These are phyloP conservation scores for Neonectria magnoliae DNA, from an alignment of 2,329 filamentous ascomycete species.

Conservation along the genomic window DNA sequence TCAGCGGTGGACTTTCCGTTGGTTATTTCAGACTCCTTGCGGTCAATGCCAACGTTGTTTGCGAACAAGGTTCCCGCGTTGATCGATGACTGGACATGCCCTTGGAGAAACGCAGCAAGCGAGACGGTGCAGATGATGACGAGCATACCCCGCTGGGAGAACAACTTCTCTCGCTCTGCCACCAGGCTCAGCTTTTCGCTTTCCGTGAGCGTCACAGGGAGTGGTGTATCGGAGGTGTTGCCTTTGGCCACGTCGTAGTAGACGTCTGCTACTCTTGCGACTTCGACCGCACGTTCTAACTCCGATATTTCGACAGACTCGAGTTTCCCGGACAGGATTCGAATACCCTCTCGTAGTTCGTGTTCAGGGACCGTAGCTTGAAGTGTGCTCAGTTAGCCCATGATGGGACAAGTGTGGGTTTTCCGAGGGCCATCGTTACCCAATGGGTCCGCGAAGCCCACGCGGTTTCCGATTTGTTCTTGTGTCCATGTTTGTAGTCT, in stretches of 20 bases:
- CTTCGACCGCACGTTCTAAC: not conserved
- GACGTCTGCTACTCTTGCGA: not conserved
- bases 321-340: not conserved
- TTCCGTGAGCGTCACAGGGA: not conserved
- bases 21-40: not conserved
- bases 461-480: not conserved
- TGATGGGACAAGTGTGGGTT: not conserved
- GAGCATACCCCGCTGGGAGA: slow-evolving; percentile 30
- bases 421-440: not conserved
- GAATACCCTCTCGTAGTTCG: not conserved
- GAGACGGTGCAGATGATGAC: slow-evolving; percentile 47
- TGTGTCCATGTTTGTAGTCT: not conserved
- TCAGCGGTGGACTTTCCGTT: not conserved
- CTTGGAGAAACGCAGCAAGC: slow-evolving; percentile 55
- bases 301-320: not conserved
- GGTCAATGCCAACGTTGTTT: slow-evolving; percentile 25
- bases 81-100: slow-evolving; percentile 54
- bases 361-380: not conserved
- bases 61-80: slow-evolving; percentile 50
- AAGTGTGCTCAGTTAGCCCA: not conserved
- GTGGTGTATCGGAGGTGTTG: not conserved
- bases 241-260: not conserved
- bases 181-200: not conserved
- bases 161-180: not conserved
- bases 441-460: not conserved